A percentile compares a stretch with the other conserved stretches of the same genome.
Conservation (phyloP, 371 early-diverging fungal genomes). For the Lichtheimia ramosa region DNA sequence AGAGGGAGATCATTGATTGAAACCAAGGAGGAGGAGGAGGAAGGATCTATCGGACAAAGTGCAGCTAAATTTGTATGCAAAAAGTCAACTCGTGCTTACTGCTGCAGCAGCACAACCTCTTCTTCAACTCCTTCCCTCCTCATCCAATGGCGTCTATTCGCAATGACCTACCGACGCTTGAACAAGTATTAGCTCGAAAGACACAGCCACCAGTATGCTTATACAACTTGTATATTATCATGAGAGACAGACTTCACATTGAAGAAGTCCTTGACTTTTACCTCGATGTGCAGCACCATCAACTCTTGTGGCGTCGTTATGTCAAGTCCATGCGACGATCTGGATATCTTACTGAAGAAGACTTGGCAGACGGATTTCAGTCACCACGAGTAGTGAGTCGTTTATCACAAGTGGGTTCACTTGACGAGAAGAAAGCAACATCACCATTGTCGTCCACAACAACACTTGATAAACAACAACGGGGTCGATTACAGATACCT, state of each 20-base stretch:
- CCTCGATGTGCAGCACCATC: slow-evolving; percentile 67
- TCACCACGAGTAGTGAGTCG: slow-evolving; percentile 37
- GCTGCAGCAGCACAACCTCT: too few species aligned
- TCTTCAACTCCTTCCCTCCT: not conserved
- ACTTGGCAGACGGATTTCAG: slow-evolving; percentile 40
- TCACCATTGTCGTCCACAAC: slow-evolving; percentile 13
- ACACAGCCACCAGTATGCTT: slow-evolving; percentile 69
- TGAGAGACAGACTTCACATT: slow-evolving; percentile 61
- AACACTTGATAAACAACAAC: slow-evolving; percentile 7
- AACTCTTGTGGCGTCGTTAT: slow-evolving; percentile 59
- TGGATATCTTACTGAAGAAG: slow-evolving; percentile 38
- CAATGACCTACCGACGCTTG: slow-evolving; percentile 50
- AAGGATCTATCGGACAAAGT: too few species aligned
- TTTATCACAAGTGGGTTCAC: slow-evolving; percentile 25
- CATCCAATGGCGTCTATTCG: slow-evolving; percentile 4
- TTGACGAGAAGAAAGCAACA: slow-evolving; percentile 15
- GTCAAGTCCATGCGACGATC: slow-evolving; percentile 43
- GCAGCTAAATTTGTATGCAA: too few species aligned
- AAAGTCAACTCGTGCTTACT: too few species aligned
- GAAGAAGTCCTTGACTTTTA: slow-evolving; percentile 71
- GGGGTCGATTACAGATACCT: not conserved
- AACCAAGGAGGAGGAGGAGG: too few species aligned
- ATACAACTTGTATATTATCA: slow-evolving; percentile 65
- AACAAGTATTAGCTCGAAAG: slow-evolving; percentile 61
- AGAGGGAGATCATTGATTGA: too few species aligned